Base-by-base conservation (phyloP, 2,329 filamentous ascomycete genomes). In the Colletotrichum chlorophyti region DNA sequence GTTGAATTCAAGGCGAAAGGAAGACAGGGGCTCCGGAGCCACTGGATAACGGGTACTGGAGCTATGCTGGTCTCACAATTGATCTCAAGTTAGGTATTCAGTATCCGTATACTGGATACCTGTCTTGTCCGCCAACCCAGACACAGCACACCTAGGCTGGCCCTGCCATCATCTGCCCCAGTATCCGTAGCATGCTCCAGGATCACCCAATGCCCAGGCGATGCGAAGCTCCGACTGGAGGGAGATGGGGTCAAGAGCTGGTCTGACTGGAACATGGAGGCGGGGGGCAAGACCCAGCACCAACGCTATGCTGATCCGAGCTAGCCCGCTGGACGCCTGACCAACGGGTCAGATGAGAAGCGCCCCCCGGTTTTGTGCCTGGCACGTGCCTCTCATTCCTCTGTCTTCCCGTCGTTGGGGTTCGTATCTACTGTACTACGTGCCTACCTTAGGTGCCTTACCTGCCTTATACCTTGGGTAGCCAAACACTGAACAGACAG, bases 301-400 rank as follows among this genome's bases (percentile, higher is more conserved):
- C 51, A 59, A 45, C 57, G 51, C 57, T 57, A 60, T 38, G 51
- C 57, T 60, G 51, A 55, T 60, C 57, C 37, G 27, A 55, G 57
- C 57, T 60, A 55, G 54, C 35, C 51, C 19, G n/a, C n/a, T n/a
- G 21, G 26, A 50, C 45, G 57, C 51, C 57, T 60, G 57, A 60
- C 57, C 51, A 51, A 60, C 45, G 10, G 57, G 57, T 60, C 57
- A 60, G 51, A 60, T 60, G 57, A 54, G 32, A 27, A 37, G n/a
- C n/a, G n/a, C 27, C 34, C 29, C 57, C 43, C 37, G 32, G 55
- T 59, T 31, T 50, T 47, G 55, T 59, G 32, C 55, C 55, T 59
- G 55, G 55, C 55, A 59, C 55, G 55, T 59, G 55, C 55, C 55
- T 50, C 43, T 49, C 21, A 12, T 41, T 34, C 38, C 41, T 51